A percentile compares a stretch with the other conserved stretches of the same genome.
Conservation (phyloP, 2,329 filamentous ascomycete species). For the Fusarium sterilihyphosum region DNA sequence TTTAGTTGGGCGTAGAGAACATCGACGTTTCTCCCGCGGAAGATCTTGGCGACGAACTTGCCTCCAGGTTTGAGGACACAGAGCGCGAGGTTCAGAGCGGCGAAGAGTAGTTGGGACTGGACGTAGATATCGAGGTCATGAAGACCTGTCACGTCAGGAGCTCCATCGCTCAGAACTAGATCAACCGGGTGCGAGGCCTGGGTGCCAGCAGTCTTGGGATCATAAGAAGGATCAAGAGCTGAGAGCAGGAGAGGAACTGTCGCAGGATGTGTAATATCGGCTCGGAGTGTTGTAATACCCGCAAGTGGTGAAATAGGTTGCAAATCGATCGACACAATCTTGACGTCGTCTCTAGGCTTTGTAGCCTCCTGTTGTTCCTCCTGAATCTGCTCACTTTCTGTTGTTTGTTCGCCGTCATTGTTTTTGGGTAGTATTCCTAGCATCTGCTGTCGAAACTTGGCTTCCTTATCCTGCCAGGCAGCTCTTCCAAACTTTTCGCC, state of each 20-base stretch:
- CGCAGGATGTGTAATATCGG: slow-evolving; percentile 96
- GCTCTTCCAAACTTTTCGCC: slow-evolving; percentile 88
- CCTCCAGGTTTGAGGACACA: slow-evolving; percentile 93
- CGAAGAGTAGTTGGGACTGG: slow-evolving; percentile 93
- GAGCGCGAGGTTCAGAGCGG: slow-evolving; percentile 90
- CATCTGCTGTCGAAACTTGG: slow-evolving; percentile 70
- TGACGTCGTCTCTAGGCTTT: slow-evolving; percentile 74
- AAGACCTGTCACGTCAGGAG: slow-evolving; percentile 94
- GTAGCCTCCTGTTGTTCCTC: slow-evolving; percentile 43
- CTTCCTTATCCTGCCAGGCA: slow-evolving; percentile 88
- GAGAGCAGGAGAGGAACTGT: slow-evolving; percentile 89
- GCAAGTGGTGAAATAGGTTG: slow-evolving; percentile 95
- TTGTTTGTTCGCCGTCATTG: slow-evolving; percentile 33
- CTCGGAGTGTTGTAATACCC: slow-evolving; percentile 90
- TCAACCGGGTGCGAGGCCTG: slow-evolving; percentile 83
- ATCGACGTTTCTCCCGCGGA: slow-evolving; percentile 94
- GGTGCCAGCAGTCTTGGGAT: slow-evolving; percentile 52
- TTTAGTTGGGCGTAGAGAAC: slow-evolving; percentile 93
- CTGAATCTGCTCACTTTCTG: slow-evolving; percentile 14
- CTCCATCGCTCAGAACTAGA: slow-evolving; percentile 93
- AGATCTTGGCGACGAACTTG: slow-evolving; percentile 98
- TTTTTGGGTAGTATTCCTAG: slow-evolving; percentile 59
- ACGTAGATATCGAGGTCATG: slow-evolving; percentile 99
- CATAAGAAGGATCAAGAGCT: slow-evolving; percentile 80
- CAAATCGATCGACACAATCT: slow-evolving; percentile 94